A percentile compares a stretch with the other conserved stretches of the same genome.
Evolutionary conservation across 768 basidiomycete species (phyloP).

Genomic region (Mycena floridula): DNA sequence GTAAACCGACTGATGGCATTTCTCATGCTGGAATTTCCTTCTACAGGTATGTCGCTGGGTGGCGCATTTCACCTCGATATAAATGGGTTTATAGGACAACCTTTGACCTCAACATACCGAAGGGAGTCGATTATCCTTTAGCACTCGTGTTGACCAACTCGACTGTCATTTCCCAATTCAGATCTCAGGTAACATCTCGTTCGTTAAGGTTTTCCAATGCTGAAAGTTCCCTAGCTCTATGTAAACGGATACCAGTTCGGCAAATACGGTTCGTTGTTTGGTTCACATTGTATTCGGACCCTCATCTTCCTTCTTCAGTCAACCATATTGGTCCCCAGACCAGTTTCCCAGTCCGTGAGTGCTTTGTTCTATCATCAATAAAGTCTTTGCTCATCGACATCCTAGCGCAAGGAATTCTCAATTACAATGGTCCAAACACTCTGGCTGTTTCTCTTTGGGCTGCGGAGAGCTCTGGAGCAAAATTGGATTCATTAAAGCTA

Average conservation of each 20-base stretch:
- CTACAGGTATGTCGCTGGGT: slow-evolving; percentile 33
- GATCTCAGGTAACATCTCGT: slow-evolving; percentile 26
- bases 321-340: slow-evolving; percentile 39
- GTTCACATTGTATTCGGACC: neutral
- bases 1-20: slow-evolving; percentile 35
- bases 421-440: slow-evolving; percentile 41
- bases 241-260: slow-evolving; percentile 42
- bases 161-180: slow-evolving; percentile 37
- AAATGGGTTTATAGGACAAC: slow-evolving; percentile 28
- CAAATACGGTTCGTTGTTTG: slow-evolving; percentile 28
- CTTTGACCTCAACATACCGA: slow-evolving; percentile 37
- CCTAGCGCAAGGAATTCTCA: slow-evolving; percentile 38
- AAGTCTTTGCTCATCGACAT: neutral
- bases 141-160: slow-evolving; percentile 37
- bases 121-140: slow-evolving; percentile 43
- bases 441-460: slow-evolving; percentile 46
- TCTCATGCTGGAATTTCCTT: slow-evolving; percentile 39
- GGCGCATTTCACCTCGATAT: too few relatives aligned
- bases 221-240: slow-evolving; percentile 25
- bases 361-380: neutral
- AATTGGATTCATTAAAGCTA: slow-evolving; percentile 31
- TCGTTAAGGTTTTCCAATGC: neutral
- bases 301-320: slow-evolving; percentile 18
- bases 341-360: slow-evolving; percentile 37
- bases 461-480: slow-evolving; percentile 31